Base-by-base conservation (phyloP, 768 basidiomycete species). In the Fomitopsis pulvina region DNA sequence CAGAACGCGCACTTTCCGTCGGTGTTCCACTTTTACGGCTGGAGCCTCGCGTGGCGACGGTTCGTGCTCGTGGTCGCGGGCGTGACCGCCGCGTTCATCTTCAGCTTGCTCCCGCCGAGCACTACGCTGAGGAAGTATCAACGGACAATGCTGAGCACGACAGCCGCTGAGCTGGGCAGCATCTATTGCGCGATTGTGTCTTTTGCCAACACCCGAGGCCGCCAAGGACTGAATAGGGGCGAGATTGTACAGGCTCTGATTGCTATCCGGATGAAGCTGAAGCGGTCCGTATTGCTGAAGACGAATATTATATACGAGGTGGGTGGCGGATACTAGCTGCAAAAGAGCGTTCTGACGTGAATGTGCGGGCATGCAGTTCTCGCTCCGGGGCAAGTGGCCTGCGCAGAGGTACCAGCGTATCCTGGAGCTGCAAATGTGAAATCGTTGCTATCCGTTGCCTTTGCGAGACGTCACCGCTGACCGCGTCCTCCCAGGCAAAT, bases 171-270 rank as follows among this genome's bases (percentile, higher is more conserved):
- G 57, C 65, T 89, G 5, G 90, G 88, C 1, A 68, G 76, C 0
- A 71, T 86, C 8, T 85, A 92, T 50, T 93, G 91, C 60, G 76
- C 83, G 1, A 78, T 91, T 25, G 68, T 94, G 2, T 86, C 85
- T 0, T 83, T 79, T 52, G 85, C 86, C 1, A 79, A 81, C 53
- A 74, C 77, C 4, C 76, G 72, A 40, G 64, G 62, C 60, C 42
- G 57, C 22, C 58, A 68, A 10, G 73, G 78, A 28, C 62, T 69
- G 1, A 79, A 85, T 40, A 66, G 75, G 3, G 68, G 75, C 6
- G 68, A 75, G 27, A 83, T 90, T 37, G 64, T 83, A 25, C 75
- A 77, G 27, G 82, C 79, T 46, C 60, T 89, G n/a, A 69, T 90
- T 34, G 87, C 88, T 0, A 79, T 91, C 54, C 74, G 87, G 14